Evolutionary conservation across 31 red algal species (phyloP), one percentile per base, ranked within the genome.

Genomic region (Endocladia muricata): DNA sequence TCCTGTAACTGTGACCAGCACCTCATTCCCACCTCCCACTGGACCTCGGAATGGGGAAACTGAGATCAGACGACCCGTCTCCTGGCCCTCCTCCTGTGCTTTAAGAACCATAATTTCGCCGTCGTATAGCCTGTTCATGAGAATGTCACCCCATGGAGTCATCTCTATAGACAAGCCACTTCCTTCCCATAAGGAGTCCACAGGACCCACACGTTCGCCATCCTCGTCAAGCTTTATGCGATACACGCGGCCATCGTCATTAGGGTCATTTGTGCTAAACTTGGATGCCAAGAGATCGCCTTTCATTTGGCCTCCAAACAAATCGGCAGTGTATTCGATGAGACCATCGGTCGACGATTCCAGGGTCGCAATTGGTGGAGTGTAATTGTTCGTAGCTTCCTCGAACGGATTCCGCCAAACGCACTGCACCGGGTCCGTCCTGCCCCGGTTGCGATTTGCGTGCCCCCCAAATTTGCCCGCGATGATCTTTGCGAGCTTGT

Each of bases 271-370:
- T 19, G 77, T 67, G 42, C 67, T 73, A 62, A 65, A 81, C 33
- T 89, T 89, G 2, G 85, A 80, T 60, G 58, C 37, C 49, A 89
- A 21, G 17, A 89, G 38, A 58, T 89, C 70, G 1, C 75, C 77
- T 47, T 81, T 81, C 76, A 89, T 40, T 55, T 76, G 85, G 0
- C 70, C 57, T 7, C 58, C 77, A 49, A 80, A 81, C 42, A 68
- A 29, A 60, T 81, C 61, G 32, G 85, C 74, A 7, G 72, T 77
- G 25, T 78, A 78, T 66, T 88, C 84, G 32, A 79, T 79, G n/a
- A 88, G 61, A 26, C 85, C 85, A 55, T 89, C 70, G 13, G 85
- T 89, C 2, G 85, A 89, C 30, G 66, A 74, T 47, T 81, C 68
- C 28, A 89, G 54, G 43, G 48, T 72, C 1, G 75, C 85, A 41